Base-by-base conservation (phyloP, 139 green algal species). In the Desmodesmus armatus region DNA sequence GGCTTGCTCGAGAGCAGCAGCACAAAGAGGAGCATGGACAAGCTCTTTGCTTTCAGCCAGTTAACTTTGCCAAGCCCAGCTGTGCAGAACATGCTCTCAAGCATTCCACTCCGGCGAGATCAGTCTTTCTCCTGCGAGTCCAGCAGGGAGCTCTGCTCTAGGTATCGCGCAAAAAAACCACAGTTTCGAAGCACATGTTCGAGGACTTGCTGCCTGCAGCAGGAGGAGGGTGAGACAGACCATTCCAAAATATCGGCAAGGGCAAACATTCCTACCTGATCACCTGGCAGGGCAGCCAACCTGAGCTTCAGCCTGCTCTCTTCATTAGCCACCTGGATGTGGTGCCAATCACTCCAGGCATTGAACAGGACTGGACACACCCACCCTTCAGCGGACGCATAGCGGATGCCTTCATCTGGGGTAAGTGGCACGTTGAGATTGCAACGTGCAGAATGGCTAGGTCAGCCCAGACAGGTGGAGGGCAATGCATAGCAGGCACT, bases 291-390 rank as follows among this genome's bases (percentile, higher is more conserved):
- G 94, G 94, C 55, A 88, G 31, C n/a, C 60, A 93, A 33, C 29
- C 80, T 2, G 17, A 65, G n/a, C 82, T 95, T 51, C 69, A 75
- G 7, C 92, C 94, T 3, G 75, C 91, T 25, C 81, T 96, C 39
- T 90, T 93, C 39, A 83, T 96, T 23, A 88, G 66, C 29, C 95
- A 98, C 85, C 72, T 91, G 5, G 95, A 98, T 76, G 95, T 98
- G 31, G 95, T 98, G 40, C 93, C 94, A 0, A 87, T 90, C 27
- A 79, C 79, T 7, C 31, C 13, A 31, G n/a, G 67, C 17, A 35
- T 51, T 76, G 37, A 13, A 94, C 49, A 80, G 94, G 92, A 92
- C 65, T 80, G 73, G 73, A 7, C 35, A 2, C 80, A 95, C 74
- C 71, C 84, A 23, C 94, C 94, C 27, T 97, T 96, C 62, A 70